Percentiles rank a stretch among this genome's conserved stretches.
Conservation (phyloP, 805 yeast genomes). For the Kuraishia borneana region DNA sequence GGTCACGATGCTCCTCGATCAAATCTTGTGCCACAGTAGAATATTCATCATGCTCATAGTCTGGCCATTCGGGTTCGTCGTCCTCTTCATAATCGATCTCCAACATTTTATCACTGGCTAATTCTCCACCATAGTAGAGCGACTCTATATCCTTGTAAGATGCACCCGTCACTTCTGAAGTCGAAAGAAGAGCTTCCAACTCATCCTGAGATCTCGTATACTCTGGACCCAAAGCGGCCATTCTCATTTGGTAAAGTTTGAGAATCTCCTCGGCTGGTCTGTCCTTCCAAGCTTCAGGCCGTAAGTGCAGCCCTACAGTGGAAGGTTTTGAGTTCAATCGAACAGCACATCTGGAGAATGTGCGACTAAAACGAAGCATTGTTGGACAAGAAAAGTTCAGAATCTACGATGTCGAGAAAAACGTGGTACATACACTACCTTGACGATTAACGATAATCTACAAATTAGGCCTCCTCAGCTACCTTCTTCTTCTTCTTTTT, state of each 20-base stretch:
- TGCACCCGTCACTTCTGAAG: slow-evolving; percentile 29
- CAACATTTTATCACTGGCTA: slow-evolving; percentile 21
- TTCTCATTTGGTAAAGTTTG: slow-evolving; percentile 49
- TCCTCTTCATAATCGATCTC: slow-evolving; percentile 23
- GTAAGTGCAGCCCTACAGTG: slow-evolving; percentile 27
- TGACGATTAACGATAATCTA: not conserved
- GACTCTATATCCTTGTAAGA: slow-evolving; percentile 14
- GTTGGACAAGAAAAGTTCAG: not conserved
- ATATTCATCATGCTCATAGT: slow-evolving; percentile 52
- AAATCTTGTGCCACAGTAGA: slow-evolving; percentile 64
- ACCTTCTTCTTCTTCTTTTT: slow-evolving; percentile 19
- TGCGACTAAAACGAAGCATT: not conserved
- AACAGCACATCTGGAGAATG: not conserved
- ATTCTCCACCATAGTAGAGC: slow-evolving; percentile 29
- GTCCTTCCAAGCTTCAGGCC: slow-evolving; percentile 64
- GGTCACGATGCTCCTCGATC: slow-evolving; percentile 60
- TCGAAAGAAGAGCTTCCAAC: slow-evolving; percentile 42
- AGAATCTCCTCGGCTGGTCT: slow-evolving; percentile 54
- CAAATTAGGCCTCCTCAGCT: not conserved
- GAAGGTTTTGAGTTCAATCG: too few relatives aligned
- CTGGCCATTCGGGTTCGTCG: slow-evolving; percentile 25
- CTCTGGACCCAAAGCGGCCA: slow-evolving; percentile 36
- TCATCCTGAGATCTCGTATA: slow-evolving; percentile 42
- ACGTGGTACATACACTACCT: not conserved
- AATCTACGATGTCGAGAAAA: not conserved